Evolutionary conservation across 2,329 filamentous ascomycete species (phyloP).

Genomic region (Colletotrichum somersetense): DNA sequence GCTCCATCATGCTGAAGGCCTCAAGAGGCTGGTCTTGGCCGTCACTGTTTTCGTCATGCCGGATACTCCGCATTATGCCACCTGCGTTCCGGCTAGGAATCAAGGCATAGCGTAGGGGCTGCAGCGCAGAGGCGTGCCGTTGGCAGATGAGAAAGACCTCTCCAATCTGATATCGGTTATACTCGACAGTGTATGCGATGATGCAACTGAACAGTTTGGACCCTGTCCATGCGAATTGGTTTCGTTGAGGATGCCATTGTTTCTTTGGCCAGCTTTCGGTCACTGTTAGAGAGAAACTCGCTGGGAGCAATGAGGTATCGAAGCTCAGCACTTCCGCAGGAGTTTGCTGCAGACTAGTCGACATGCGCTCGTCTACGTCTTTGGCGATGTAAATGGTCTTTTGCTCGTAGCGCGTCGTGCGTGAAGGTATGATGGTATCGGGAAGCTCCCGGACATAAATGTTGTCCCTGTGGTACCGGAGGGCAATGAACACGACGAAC

Average conservation of each 20-base stretch:
- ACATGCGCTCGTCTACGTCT: conserved; percentile 8
- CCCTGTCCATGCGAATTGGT: background rate
- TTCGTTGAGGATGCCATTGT: background rate
- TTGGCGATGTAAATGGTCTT: conserved; percentile 19
- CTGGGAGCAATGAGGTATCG: background rate
- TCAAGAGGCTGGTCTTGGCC: background rate
- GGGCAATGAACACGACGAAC: conserved; percentile 4
- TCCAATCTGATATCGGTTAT: background rate
- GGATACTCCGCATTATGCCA: background rate
- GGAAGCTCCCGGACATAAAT: conserved; percentile 18
- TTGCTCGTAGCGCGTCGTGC: conserved; percentile 1
- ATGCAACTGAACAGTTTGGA: conserved; percentile 4
- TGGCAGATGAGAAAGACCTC: conserved; percentile 9
- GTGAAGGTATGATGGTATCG: background rate
- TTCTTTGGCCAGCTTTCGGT: conserved; percentile 3
- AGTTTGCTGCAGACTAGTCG: background rate
- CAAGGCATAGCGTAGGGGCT: conserved; percentile 15
- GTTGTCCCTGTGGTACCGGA: conserved; percentile 20
- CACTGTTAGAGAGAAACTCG: background rate
- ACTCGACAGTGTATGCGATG: background rate
- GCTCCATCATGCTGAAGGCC: conserved; percentile 11
- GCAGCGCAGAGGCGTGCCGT: conserved; percentile 8
- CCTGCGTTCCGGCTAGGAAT: conserved; percentile 1
- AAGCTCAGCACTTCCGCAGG: conserved; percentile 3
- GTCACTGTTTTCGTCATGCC: background rate